Evolutionary conservation across 1,139 yeast species (phyloP), one percentile per base, ranked within the genome.

Genomic region (Blastobotrys proliferans): DNA sequence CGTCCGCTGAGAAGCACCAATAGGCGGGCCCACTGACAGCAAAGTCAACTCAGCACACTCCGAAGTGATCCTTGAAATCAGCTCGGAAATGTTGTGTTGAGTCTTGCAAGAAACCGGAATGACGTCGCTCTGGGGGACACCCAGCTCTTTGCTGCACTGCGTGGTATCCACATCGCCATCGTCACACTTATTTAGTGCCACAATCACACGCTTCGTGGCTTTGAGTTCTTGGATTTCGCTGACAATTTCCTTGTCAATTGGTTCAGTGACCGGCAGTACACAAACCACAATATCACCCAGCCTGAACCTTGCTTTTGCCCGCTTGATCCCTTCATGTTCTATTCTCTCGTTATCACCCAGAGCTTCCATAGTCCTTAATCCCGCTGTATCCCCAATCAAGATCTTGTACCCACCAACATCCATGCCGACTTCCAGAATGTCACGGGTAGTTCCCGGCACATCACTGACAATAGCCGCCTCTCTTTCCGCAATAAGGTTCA

Each of bases 381-480:
- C 99, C 0, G 99, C 99, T 0, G 98, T 90, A 60, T 92, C 98
- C 2, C 94, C 87, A 22, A 90, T 63, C 2, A 87, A 72, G 0
- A 88, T 83, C 58, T 90, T 92, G 62, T 72, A 88, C 0, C 98
- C 98, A 31, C 76, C 75, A 8, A 92, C 76, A 57, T 90, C 92
- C 36, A 92, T 61, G 0, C 90, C 85, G 1, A 88, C 77, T 52
- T 88, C 94, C 17, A 94, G 74, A 0, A 86, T 69, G 60, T 92
- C 98, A 56, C 99, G 73, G 0, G 99, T 92, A 0, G 98, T 92
- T 0, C 99, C 99, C 0, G 96, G 95, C 3, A 85, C 77, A 40
- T 80, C 80, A 57, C 96, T 87, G 0, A 94, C 98, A 31, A 92
- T 88, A 0, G 97, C 94, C 10, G 90, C 86, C 30, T 90, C 94